These are phyloP conservation scores for Hypomontagnella monticulosa DNA, from an alignment of 495 filamentous ascomycete species.

Conservation along the genomic window DNA sequence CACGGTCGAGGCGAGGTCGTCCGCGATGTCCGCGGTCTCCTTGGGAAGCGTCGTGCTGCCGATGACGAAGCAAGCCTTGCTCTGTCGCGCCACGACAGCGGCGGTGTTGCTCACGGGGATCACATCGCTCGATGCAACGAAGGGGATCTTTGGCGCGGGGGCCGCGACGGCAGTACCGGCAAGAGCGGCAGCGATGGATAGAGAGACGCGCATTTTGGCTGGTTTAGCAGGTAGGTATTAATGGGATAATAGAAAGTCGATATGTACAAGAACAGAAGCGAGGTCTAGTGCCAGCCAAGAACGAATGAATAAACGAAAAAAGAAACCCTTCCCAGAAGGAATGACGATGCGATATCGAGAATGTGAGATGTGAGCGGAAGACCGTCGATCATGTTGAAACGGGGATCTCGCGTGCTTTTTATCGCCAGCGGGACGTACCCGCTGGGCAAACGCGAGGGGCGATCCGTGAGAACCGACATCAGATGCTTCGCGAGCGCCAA, in stretches of 20 bases:
- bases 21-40: conserved; percentile 47
- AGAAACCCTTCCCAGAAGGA: conserved; percentile 36
- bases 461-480: conserved; percentile 20
- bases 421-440: conserved; percentile 3
- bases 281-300: conserved; percentile 27
- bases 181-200: conserved; percentile 26
- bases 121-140: conserved; percentile 15
- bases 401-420: conserved; percentile 32
- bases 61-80: conserved; percentile 57
- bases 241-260: conserved; percentile 5
- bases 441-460: conserved; percentile 3
- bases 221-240: conserved; percentile 1
- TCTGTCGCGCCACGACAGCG: conserved; percentile 17
- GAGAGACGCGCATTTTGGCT: conserved; percentile 34
- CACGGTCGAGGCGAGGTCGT: conserved; percentile 44
- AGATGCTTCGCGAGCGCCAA: conserved; percentile 9
- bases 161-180: conserved; percentile 26
- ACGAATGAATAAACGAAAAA: conserved; percentile 28
- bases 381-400: conserved; percentile 36
- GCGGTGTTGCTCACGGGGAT: conserved; percentile 12
- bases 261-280: conserved; percentile 20
- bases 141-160: conserved; percentile 40
- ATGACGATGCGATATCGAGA: conserved; percentile 24
- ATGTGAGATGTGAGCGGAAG: conserved; percentile 25
- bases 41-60: conserved; percentile 51